Base-by-base conservation (phyloP, 306 rosid species). In the Neltuma alba region DNA sequence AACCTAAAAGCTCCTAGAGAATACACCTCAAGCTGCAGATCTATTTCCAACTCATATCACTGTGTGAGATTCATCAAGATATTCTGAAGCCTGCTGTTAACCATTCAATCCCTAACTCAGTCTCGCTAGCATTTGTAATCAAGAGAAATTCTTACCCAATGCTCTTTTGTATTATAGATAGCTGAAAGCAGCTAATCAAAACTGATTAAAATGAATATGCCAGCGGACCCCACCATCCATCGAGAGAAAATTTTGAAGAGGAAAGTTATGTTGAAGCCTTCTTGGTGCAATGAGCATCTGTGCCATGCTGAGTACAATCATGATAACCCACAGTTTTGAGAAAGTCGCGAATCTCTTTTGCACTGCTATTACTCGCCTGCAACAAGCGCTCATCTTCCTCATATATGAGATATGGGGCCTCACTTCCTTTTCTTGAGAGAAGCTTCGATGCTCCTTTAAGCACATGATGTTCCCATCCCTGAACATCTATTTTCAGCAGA, bases 401-500 rank as follows among this genome's bases (percentile, higher is more conserved):
- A 2, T 93, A 96, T 73, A 96, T 93, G 61, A 96, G 82, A 87
- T 90, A 96, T n/a, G 99, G 99, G 36, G 99, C 97, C 84, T 91
- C 90, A 74, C 88, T 83, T 75, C 91, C 97, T 79, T 88, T 86
- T 82, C 98, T 90, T 61, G 92, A 93, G 5, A 95, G 87, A 47
- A 96, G 61, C 85, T 88, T 87, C 21, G 87, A 70, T 45, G 98
- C 96, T 82, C 99, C 99, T 89, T 87, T 93, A 34, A 96, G 99
- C 42, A 93, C 99, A 75, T 96, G 98, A 88, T 89, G 86, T 76
- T 96, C 99, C 99, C 99, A 96, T 27, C 99, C 99, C 83, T 96
- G 99, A 64, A 96, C 99, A 62, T 96, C 99, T 54, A 96, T 91
- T 81, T 96, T 96, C 33, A 96, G 89, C 77, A 93, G 76, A 74